These are phyloP conservation scores for Microglena sp. DNA, from an alignment of 139 green algal genomes.

Conservation along the genomic window DNA sequence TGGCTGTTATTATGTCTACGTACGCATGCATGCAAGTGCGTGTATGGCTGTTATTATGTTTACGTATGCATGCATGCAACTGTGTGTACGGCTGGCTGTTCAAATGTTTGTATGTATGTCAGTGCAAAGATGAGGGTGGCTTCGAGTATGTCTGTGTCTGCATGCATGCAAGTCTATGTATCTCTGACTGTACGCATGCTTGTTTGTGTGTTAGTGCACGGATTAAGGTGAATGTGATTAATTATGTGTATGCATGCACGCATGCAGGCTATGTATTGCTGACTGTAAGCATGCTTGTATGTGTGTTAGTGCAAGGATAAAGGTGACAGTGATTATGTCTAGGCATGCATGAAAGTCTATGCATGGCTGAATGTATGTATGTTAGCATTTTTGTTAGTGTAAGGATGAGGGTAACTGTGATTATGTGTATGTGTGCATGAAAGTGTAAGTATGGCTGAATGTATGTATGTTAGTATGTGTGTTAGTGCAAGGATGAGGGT, in stretches of 20 bases:
- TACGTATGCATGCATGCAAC: neutral
- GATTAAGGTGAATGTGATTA: too few relatives aligned
- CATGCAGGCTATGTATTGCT: too few relatives aligned
- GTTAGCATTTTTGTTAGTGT: neutral
- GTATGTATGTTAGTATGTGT: neutral
- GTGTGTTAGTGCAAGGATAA: neutral
- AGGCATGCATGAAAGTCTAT: neutral
- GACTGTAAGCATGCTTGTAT: constrained; percentile 15
- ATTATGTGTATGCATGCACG: too few relatives aligned
- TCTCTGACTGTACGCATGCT: neutral
- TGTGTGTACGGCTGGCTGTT: too few relatives aligned
- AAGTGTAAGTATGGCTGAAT: neutral
- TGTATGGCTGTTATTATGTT: neutral
- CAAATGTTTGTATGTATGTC: too few relatives aligned
- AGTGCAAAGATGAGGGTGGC: neutral
- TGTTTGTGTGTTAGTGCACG: neutral
- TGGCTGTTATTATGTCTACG: neutral
- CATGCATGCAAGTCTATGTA: neutral
- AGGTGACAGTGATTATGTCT: neutral
- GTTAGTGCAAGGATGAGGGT: neutral
- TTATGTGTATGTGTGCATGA: neutral
- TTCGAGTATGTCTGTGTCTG: neutral
- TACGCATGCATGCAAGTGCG: neutral
- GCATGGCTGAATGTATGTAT: neutral
- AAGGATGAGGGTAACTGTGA: neutral